These are phyloP conservation scores for Hyaloscypha bicolor DNA, from an alignment of 495 filamentous ascomycete species.

Conservation along the genomic window DNA sequence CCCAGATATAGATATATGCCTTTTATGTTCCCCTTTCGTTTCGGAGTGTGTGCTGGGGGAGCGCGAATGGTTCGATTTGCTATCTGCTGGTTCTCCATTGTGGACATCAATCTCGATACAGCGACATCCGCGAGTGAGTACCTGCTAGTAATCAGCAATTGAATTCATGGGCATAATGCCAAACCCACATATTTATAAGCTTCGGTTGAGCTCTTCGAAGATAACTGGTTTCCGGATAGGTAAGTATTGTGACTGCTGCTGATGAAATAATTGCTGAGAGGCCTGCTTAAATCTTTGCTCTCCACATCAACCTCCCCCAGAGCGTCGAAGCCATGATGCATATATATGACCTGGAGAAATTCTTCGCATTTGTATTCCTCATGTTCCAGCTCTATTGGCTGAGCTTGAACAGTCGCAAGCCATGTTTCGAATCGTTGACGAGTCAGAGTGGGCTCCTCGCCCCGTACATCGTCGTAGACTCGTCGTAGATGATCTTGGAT, in stretches of 20 bases:
- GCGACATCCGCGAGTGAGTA: conserved; percentile 78
- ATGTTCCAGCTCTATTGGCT: conserved; percentile 20
- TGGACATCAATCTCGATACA: conserved; percentile 97
- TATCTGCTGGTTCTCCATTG: conserved; percentile 68
- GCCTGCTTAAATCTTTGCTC: conserved; percentile 38
- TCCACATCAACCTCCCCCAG: conserved; percentile 8
- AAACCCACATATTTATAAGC: conserved; percentile 77
- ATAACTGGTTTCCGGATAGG: conserved; percentile 89
- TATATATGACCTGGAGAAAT: conserved; percentile 29
- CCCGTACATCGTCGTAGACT: conserved; percentile 27
- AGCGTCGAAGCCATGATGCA: conserved; percentile 23
- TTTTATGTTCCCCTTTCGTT: conserved; percentile 24
- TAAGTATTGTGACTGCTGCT: conserved; percentile 96
- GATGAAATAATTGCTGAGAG: conserved; percentile 86
- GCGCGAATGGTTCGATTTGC: conserved; percentile 14
- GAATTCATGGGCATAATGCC: background rate
- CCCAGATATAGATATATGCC: conserved; percentile 25
- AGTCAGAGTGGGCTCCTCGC: conserved; percentile 16
- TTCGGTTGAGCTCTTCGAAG: conserved; percentile 75
- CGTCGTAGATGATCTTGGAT: conserved; percentile 31
- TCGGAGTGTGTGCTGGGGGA: conserved; percentile 16
- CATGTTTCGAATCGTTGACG: conserved; percentile 22
- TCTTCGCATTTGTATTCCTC: conserved; percentile 33
- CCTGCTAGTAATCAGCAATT: conserved; percentile 41
- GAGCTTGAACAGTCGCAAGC: conserved; percentile 26